Evolutionary conservation across 768 basidiomycete species (phyloP), one percentile per base, ranked within the genome.

Genomic region (Rhizopogon vesiculosus): DNA sequence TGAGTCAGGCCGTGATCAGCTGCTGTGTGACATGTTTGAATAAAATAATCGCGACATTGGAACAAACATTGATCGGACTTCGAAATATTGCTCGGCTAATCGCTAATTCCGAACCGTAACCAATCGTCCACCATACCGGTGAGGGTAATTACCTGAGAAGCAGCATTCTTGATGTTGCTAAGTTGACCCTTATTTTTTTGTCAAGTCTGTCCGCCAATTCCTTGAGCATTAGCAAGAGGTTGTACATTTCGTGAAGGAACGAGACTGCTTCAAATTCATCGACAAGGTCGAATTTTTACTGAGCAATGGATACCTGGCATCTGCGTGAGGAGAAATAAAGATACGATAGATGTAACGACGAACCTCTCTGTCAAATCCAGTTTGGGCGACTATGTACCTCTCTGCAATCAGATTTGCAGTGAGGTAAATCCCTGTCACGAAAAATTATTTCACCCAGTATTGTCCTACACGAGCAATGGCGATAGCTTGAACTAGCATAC

Each of bases 401-500:
- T 52, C 54, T 0, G 12, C 59, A 35, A 25, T 25, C 52, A 63
- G 33, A 1, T 42, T 7, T 8, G 10, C 29, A 22, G 29, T 25
- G 1, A 63, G 9, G 43, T 58, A 58, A 15, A 63, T 40, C 7
- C 50, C 59, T 12, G 63, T 55, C 1, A 64, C 42, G 12, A 64
- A 63, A 46, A 61, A 59, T 18, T 4, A 19, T 5, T 9, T 25
- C 13, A 56, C 3, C 2, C 58, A 45, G 8, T 12, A 39, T 9
- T 50, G 16, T 8, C 57, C 57, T 0, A 38, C 10, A 1, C 55
- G 48, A 4, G 51, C 59, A 19, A 52, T 13, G 3, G 53, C 33
- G 3, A 43, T 61, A 3, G 55, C 57, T 19, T 64, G n/a, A n/a
- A 64, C 5, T 8, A 64, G 62, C 62, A 64, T 64, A 1, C 57